Conservation (phyloP, 768 basidiomycete genomes). For the Phylloporus arenicola region DNA sequence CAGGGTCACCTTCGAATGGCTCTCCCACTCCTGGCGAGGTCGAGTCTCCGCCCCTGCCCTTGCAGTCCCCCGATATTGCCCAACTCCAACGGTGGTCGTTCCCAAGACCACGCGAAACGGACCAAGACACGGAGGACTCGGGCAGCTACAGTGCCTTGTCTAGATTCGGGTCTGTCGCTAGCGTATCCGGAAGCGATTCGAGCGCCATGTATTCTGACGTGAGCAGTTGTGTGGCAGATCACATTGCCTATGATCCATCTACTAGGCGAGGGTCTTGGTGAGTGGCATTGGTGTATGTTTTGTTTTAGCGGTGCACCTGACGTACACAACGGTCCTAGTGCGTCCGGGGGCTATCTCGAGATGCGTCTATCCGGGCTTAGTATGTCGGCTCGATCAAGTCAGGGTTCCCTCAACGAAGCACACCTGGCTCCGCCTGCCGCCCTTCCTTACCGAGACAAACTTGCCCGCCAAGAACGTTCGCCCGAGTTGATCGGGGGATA, state of each 20-base stretch:
- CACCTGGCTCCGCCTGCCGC: conserved; percentile 18
- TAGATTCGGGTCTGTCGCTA: conserved; percentile 58
- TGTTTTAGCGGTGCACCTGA: conserved; percentile 21
- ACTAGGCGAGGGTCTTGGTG: conserved; percentile 31
- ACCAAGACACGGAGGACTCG: conserved; percentile 51
- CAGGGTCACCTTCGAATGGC: conserved; percentile 39
- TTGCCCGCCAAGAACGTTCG: conserved; percentile 19
- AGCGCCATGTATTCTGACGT: conserved; percentile 48
- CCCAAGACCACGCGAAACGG: conserved; percentile 37
- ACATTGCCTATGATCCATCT: conserved; percentile 29
- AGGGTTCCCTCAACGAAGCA: conserved; percentile 29
- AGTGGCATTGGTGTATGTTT: conserved; percentile 8
- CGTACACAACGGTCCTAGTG: conserved; percentile 21
- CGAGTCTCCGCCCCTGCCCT: conserved; percentile 19
- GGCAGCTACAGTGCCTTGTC: conserved; percentile 42
- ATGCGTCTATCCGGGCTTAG: conserved; percentile 28
- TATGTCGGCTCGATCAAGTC: conserved; percentile 29
- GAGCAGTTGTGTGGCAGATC: conserved; percentile 32
- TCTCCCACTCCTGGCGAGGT: conserved; percentile 48
- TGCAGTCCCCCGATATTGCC: conserved; percentile 43
- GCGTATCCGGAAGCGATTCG: conserved; percentile 55
- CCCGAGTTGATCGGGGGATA: conserved; percentile 29
- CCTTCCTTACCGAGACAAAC: conserved; percentile 24
- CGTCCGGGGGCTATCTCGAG: conserved; percentile 28
- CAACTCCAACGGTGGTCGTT: conserved; percentile 37